Conservation (phyloP, 768 basidiomycete species). For the Amylocystis lapponica region DNA sequence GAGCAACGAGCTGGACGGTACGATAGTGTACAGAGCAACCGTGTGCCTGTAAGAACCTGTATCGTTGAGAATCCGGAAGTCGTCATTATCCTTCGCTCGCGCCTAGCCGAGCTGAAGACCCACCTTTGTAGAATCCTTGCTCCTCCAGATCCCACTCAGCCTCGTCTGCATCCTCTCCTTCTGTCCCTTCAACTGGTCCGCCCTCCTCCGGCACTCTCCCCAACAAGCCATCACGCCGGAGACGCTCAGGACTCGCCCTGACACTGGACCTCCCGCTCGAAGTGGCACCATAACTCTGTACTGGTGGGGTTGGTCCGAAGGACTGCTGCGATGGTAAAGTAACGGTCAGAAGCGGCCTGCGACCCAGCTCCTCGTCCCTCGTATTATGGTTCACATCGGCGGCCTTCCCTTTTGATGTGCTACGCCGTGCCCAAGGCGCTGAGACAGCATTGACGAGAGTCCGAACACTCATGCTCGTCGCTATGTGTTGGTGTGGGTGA, state of each 20-base stretch:
- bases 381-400: not conserved
- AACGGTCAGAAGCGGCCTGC: conserved; percentile 11
- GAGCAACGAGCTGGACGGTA: conserved; percentile 47
- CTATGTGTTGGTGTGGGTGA: too few relatives aligned
- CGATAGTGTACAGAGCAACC: conserved; percentile 50
- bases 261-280: conserved; percentile 7
- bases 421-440: not conserved
- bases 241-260: conserved; percentile 20
- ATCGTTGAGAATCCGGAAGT: conserved; percentile 7
- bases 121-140: conserved; percentile 46
- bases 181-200: conserved; percentile 26
- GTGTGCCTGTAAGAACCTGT: conserved; percentile 59
- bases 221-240: conserved; percentile 19
- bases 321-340: not conserved
- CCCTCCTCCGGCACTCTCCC: conserved; percentile 25
- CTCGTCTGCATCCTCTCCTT: conserved; percentile 30
- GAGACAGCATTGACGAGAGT: not conserved
- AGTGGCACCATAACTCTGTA: conserved; percentile 8
- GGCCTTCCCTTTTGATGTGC: not conserved
- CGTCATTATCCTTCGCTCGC: not conserved
- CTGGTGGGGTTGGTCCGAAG: not conserved
- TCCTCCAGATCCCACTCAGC: conserved; percentile 42
- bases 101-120: conserved; percentile 10
- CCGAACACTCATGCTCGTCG: conserved; percentile 1
- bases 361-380: conserved; percentile 5